Percentiles rank a stretch among this genome's conserved stretches.
phyloP scores from a whole-genome alignment of 2,329 filamentous ascomycete species.

The Incumbomyces lentus region DNA sequence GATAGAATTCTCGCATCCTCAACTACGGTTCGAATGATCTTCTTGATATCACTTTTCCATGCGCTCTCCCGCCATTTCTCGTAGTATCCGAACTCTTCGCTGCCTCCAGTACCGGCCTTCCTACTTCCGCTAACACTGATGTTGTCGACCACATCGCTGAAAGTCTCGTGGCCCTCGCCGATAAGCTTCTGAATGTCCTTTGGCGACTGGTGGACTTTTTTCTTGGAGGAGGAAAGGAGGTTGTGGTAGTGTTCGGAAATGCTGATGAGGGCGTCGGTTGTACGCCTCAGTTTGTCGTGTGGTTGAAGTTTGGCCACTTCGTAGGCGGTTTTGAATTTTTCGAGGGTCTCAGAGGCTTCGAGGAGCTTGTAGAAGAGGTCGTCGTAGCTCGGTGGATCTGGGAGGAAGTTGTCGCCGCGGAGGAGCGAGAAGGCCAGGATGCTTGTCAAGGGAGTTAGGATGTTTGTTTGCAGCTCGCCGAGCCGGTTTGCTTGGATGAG shows the following conservation, averaged over 20 bases:
- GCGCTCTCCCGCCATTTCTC: conserved; percentile 69
- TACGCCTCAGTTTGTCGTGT: conserved; percentile 10
- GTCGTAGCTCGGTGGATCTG: conserved; percentile 77
- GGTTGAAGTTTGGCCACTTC: conserved; percentile 16
- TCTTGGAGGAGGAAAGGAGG: conserved; percentile 47
- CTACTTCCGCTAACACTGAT: background rate
- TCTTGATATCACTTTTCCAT: conserved; percentile 74
- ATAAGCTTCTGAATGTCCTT: conserved; percentile 78
- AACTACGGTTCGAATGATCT: conserved; percentile 70
- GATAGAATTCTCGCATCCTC: conserved; percentile 46
- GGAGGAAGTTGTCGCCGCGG: conserved; percentile 80
- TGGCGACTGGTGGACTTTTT: conserved; percentile 60
- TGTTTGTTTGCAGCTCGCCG: conserved; percentile 52
- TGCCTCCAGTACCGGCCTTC: background rate
- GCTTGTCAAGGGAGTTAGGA: conserved; percentile 71
- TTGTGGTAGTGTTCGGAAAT: conserved; percentile 81
- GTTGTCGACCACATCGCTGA: conserved; percentile 72
- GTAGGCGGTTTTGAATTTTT: conserved; percentile 72
- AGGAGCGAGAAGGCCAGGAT: conserved; percentile 77
- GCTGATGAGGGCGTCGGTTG: conserved; percentile 58
- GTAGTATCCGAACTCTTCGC: conserved; percentile 74
- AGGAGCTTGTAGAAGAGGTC: conserved; percentile 98
- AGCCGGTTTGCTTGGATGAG: conserved; percentile 47
- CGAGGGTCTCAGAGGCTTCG: conserved; percentile 57
- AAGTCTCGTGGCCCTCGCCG: conserved; percentile 89